phyloP scores from a whole-genome alignment of 1,284 basidiomycete genomes.

The Trametes hirsuta region DNA sequence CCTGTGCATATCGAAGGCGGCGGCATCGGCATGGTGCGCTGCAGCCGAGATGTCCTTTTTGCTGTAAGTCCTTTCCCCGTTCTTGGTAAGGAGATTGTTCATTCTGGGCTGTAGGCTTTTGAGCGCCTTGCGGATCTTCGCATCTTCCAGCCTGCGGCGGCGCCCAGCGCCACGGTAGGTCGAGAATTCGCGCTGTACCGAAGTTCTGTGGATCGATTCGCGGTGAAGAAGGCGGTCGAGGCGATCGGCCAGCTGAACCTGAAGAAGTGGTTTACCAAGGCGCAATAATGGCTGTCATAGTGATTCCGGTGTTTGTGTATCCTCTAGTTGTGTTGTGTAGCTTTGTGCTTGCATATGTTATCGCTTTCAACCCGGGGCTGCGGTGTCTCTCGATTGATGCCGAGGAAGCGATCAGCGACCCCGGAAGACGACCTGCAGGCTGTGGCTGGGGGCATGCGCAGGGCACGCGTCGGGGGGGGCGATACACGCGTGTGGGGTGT shows the following conservation, averaged over 20 bases:
- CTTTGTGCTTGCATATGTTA: slow-evolving; percentile 5
- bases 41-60: slow-evolving; percentile 61
- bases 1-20: slow-evolving; percentile 75
- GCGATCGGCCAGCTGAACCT: slow-evolving; percentile 67
- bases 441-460: slow-evolving; percentile 8
- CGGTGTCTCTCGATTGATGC: background rate
- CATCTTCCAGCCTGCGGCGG: slow-evolving; percentile 53
- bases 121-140: slow-evolving; percentile 58
- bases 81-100: background rate
- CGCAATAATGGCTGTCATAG: slow-evolving; percentile 30
- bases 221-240: slow-evolving; percentile 69
- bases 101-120: slow-evolving; percentile 56
- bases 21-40: slow-evolving; percentile 74
- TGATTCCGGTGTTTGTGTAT: background rate
- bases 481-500: slow-evolving; percentile 24
- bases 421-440: background rate
- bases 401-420: background rate
- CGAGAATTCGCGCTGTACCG: slow-evolving; percentile 72
- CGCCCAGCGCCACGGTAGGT: slow-evolving; percentile 48
- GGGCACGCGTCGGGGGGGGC: slow-evolving; percentile 15
- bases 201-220: slow-evolving; percentile 56
- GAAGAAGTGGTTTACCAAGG: slow-evolving; percentile 75
- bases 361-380: background rate
- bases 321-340: background rate
- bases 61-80: slow-evolving; percentile 47